Evolutionary conservation across 2,329 filamentous ascomycete species (phyloP).

Genomic region (Xylaria sp.): DNA sequence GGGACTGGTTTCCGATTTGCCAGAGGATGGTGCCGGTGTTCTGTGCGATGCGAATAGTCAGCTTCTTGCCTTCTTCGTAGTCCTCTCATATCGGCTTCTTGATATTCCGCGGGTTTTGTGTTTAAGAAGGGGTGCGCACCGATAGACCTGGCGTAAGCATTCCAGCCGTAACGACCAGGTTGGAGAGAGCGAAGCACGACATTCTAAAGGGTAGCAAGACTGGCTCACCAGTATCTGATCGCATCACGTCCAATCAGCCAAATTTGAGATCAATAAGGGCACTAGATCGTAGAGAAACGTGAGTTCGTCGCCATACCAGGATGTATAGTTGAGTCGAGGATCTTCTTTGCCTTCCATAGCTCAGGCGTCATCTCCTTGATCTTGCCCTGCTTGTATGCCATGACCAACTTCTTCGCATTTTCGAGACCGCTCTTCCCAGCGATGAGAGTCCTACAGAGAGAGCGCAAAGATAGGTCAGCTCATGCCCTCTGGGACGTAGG

Average conservation of each 20-base stretch:
- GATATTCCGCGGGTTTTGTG: background rate
- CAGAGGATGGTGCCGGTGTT: conserved; percentile 88
- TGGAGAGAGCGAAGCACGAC: conserved; percentile 94
- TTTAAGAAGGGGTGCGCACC: conserved; percentile 55
- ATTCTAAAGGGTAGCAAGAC: conserved; percentile 97
- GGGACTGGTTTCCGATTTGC: conserved; percentile 96
- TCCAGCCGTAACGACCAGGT: conserved; percentile 91
- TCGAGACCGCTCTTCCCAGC: conserved; percentile 82
- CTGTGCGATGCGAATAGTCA: conserved; percentile 51
- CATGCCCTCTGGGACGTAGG: background rate
- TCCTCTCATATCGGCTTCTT: background rate
- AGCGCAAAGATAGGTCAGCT: conserved; percentile 34
- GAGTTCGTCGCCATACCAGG: conserved; percentile 70
- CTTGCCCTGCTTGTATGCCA: conserved; percentile 87
- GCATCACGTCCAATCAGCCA: conserved; percentile 31
- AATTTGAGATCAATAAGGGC: background rate
- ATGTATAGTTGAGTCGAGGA: conserved; percentile 95
- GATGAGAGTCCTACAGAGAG: conserved; percentile 78
- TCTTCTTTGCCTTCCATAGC: conserved; percentile 95
- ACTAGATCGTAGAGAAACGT: background rate
- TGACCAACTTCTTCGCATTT: conserved; percentile 82
- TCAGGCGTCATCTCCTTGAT: conserved; percentile 84
- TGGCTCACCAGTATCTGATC: conserved; percentile 85
- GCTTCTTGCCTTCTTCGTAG: background rate
- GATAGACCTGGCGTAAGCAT: conserved; percentile 93